phyloP scores from a whole-genome alignment of 108 stramenopile genomes.

The Nannochloropsis granulata region DNA sequence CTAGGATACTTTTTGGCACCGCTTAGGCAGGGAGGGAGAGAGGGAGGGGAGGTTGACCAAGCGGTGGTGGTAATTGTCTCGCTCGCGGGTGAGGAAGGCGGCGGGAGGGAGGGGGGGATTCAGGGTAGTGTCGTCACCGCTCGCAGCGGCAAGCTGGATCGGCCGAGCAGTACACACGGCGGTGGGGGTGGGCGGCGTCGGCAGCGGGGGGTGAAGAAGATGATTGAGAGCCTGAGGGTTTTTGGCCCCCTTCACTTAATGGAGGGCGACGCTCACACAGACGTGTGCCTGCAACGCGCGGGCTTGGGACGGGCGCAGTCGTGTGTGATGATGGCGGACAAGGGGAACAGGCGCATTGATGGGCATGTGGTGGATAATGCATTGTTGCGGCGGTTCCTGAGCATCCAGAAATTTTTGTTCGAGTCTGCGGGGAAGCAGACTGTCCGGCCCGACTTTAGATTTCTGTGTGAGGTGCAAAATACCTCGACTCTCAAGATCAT shows the following conservation, averaged over 20 bases:
- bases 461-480: background rate
- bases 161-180: background rate
- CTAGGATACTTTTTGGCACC: background rate
- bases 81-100: background rate
- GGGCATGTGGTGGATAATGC: background rate
- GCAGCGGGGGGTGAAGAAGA: background rate
- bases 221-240: background rate
- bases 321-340: background rate
- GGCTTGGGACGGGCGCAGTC: background rate
- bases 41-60: background rate
- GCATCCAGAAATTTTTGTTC: background rate
- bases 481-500: background rate
- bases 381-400: background rate
- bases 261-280: background rate
- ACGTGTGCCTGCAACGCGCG: background rate
- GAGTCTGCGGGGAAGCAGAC: background rate
- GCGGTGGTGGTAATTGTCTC: background rate
- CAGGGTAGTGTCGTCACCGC: background rate
- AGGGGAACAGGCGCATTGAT: background rate
- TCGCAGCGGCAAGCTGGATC: background rate
- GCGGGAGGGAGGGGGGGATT: background rate
- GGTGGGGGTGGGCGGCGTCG: background rate
- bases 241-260: background rate
- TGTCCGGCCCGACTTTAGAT: background rate
- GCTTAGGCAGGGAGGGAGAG: background rate